Base-by-base conservation (phyloP, 2,329 filamentous ascomycete genomes). In the Waltergamsia citrina region DNA sequence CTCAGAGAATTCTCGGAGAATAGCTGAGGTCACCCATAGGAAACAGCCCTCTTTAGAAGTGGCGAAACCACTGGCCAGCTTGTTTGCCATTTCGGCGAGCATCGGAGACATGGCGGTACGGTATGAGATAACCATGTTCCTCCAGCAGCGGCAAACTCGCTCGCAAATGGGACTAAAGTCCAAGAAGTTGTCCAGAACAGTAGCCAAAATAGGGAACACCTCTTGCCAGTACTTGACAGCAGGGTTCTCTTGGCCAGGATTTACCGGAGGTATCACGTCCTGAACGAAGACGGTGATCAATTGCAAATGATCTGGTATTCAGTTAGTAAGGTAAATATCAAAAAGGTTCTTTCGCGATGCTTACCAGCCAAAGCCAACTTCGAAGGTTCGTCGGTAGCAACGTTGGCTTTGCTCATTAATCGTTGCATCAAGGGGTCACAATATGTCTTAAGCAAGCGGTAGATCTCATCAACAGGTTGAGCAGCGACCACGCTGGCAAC, bases 161-260 rank as follows among this genome's bases (percentile, higher is more conserved):
- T 98, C 92, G 43, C 93, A 82, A 38, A 98, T 93, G 4, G 92
- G 90, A 11, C 80, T 71, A 46, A 88, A 95, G 46, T 73, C 67
- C 41, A 88, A 74, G 54, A 96, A 98, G 52, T 81, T 90, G 49
- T 93, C 83, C 36, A 93, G 71, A 39, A 98, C 84, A 7, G 83
- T 85, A 7, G 85, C 78, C 38, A 96, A 69, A 25, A 95, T 78
- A 1, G 86, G 85, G 55, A 96, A 86, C 15, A 95, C 82, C 53
- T 96, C 88, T 48, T 90, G 77, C 71, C 92, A 96, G 62, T 98
- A 98, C 57, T 87, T 88, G 38, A 98, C 88, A 1, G 85, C 87
- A 5, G 90, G 90, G 51, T 96, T 88, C 39, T 85, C 79, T 43
- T 86, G 69, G 33, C 71, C 72, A 7, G 73, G 72, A 17, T 76